phyloP scores from a whole-genome alignment of 108 stramenopile genomes.

The Skeletonema potamos region DNA sequence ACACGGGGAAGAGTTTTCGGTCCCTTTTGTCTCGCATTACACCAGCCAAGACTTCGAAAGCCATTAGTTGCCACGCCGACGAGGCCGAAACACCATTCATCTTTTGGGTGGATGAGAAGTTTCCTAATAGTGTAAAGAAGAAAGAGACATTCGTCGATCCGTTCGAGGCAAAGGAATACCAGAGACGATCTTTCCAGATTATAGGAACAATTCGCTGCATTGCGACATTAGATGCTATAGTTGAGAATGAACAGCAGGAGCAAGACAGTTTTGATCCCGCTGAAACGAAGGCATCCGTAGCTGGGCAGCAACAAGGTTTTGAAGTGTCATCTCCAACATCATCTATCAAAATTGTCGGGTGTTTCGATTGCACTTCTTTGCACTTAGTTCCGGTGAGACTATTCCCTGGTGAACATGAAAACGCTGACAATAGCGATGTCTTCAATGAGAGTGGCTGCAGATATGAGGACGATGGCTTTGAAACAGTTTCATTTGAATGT shows the following conservation, averaged over 20 bases:
- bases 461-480: background rate
- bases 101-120: background rate
- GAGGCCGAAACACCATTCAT: background rate
- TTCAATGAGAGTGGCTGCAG: background rate
- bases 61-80: background rate
- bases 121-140: background rate
- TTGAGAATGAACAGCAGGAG: background rate
- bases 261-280: background rate
- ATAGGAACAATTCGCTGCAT: background rate
- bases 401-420: background rate
- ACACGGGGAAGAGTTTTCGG: background rate
- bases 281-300: background rate
- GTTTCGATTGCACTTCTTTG: background rate
- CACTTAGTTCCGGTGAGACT: background rate
- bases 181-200: background rate
- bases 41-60: background rate
- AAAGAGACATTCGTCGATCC: background rate
- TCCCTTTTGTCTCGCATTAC: background rate
- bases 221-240: background rate
- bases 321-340: background rate
- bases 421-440: background rate
- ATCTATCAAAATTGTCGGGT: background rate
- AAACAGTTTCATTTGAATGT: background rate
- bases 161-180: background rate
- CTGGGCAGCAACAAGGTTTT: background rate